A percentile compares a stretch with the other conserved stretches of the same genome.
phyloP scores from a whole-genome alignment of 257 asterid species.

The Leonotis leonurus region DNA sequence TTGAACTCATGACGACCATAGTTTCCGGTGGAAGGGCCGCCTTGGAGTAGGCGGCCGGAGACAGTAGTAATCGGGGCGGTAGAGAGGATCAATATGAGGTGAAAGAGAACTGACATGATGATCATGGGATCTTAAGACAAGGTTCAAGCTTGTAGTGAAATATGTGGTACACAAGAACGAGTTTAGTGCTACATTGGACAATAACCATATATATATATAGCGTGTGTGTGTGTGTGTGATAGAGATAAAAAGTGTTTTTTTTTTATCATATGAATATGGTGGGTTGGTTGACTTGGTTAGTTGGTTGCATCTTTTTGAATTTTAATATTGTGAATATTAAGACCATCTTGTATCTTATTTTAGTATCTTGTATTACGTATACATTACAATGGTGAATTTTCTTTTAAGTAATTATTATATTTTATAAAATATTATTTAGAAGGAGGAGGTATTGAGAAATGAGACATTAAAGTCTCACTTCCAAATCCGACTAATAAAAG shows the following conservation, averaged over 20 bases:
- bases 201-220: not conserved
- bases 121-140: slow-evolving; percentile 13
- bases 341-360: too few species aligned
- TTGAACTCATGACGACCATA: not conserved
- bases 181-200: not conserved
- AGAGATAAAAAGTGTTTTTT: not conserved
- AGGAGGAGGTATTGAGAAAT: too few species aligned
- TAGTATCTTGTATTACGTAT: too few species aligned
- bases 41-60: slow-evolving; percentile 12
- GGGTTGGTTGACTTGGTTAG: slow-evolving; percentile 20
- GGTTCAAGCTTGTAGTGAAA: slow-evolving; percentile 2
- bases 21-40: slow-evolving; percentile 13
- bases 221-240: not conserved
- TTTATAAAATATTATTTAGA: too few species aligned
- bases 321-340: too few species aligned
- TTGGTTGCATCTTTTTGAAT: slow-evolving; percentile 16
- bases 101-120: slow-evolving; percentile 33
- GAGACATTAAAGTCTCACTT: not conserved
- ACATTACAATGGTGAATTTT: too few species aligned
- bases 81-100: slow-evolving; percentile 25
- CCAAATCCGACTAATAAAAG: not conserved
- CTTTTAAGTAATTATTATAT: too few species aligned
- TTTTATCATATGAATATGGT: slow-evolving; percentile 9
- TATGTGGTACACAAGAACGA: not conserved
- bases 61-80: slow-evolving; percentile 16